Evolutionary conservation across 805 yeast species (phyloP).

Genomic region (Blastobotrys attinorum): DNA sequence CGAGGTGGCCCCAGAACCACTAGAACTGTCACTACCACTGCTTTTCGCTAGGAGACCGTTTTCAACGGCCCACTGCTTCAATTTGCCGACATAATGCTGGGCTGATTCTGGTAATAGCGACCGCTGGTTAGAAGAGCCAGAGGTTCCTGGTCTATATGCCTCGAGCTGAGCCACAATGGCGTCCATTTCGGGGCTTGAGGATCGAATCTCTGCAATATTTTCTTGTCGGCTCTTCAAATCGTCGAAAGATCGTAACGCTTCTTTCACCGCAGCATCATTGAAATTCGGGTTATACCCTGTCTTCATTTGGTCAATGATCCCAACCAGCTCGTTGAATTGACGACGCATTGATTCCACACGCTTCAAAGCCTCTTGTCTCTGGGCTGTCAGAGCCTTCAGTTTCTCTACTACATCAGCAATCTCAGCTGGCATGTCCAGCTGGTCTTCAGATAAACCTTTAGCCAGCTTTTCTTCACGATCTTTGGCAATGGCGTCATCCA

Average conservation of each 20-base stretch:
- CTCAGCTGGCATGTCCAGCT: conserved; percentile 8
- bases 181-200: not conserved
- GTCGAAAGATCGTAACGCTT: conserved; percentile 44
- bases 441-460: conserved; percentile 3
- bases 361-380: not conserved
- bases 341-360: not conserved
- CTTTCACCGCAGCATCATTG: conserved; percentile 81
- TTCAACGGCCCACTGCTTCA: not conserved
- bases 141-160: conserved; percentile 3
- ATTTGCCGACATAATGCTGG: not conserved
- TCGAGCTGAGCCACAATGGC: conserved; percentile 3
- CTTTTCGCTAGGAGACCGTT: not conserved
- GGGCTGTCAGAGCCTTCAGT: conserved; percentile 1
- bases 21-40: too few relatives aligned
- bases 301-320: conserved; percentile 41
- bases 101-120: not conserved
- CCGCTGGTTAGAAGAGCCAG: not conserved
- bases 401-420: conserved; percentile 9
- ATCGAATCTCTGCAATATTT: not conserved
- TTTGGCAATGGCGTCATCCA: conserved; percentile 24
- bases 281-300: conserved; percentile 70
- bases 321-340: conserved; percentile 8
- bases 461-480: conserved; percentile 11
- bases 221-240: conserved; percentile 23
- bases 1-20: not conserved